Percentiles rank a stretch among this genome's conserved stretches.
Evolutionary conservation across 768 basidiomycete genomes (phyloP).

Genomic region (Lactifluus echinatus): DNA sequence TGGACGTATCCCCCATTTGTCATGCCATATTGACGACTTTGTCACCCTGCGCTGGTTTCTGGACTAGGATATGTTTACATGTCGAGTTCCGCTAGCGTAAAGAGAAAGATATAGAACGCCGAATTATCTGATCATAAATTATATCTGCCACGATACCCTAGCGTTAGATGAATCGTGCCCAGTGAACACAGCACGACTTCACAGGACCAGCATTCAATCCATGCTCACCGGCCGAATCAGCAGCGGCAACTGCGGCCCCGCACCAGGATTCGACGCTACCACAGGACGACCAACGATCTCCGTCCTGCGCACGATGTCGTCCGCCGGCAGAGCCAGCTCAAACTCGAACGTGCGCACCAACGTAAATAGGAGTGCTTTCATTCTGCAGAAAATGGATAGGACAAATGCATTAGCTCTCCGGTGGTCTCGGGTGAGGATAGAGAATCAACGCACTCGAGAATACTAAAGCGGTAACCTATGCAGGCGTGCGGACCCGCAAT

Average conservation of each 20-base stretch:
- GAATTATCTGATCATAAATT: no score
- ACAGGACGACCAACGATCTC: slow-evolving; percentile 17
- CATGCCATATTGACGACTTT: no score
- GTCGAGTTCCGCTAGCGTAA: neutral
- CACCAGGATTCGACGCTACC: slow-evolving; percentile 7
- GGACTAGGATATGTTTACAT: neutral
- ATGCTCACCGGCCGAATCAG: slow-evolving; percentile 5
- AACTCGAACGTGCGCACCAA: slow-evolving; percentile 23
- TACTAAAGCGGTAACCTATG: slow-evolving; percentile 26
- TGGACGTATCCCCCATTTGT: no score
- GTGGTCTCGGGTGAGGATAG: no score
- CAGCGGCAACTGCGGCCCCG: slow-evolving; percentile 17
- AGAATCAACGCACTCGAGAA: slow-evolving; percentile 21
- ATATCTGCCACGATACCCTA: neutral
- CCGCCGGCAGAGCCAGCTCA: slow-evolving; percentile 13
- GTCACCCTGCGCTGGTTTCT: no score
- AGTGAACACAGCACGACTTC: no score
- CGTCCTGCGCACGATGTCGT: slow-evolving; percentile 11
- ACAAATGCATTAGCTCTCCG: neutral
- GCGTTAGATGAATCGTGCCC: no score
- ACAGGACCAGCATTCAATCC: neutral
- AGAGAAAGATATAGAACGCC: no score
- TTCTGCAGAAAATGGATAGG: slow-evolving; percentile 4
- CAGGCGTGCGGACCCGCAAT: slow-evolving; percentile 26
- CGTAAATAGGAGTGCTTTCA: slow-evolving; percentile 24